Evolutionary conservation across 2,329 filamentous ascomycete genomes (phyloP).

Genomic region (Aspergillus sp.): DNA sequence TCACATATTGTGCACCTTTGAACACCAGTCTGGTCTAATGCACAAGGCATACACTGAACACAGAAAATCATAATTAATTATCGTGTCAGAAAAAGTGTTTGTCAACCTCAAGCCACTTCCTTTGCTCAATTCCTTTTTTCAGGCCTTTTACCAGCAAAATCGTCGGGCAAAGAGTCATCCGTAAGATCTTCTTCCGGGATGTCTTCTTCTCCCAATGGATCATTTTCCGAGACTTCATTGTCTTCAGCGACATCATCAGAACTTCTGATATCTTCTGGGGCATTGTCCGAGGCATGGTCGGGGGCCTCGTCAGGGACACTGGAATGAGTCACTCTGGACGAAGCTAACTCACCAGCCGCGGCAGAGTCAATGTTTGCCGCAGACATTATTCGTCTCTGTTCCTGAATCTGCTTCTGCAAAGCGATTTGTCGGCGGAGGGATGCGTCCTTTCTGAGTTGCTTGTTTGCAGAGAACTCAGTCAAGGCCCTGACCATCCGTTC

Average conservation of each 20-base stretch:
- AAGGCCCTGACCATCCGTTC: slow-evolving; percentile 62
- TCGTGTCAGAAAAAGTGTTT: too few relatives aligned
- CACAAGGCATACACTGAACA: too few relatives aligned
- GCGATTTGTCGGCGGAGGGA: slow-evolving; percentile 32
- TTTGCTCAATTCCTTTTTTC: too few relatives aligned
- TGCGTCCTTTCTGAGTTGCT: slow-evolving; percentile 33
- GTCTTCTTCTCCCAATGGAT: not conserved
- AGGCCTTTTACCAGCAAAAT: too few relatives aligned
- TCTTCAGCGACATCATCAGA: not conserved
- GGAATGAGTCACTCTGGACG: not conserved
- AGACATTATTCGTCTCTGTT: slow-evolving; percentile 20
- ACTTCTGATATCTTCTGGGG: not conserved
- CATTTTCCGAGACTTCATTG: not conserved
- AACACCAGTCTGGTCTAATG: too few relatives aligned
- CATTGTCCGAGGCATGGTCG: not conserved
- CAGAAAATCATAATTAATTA: too few relatives aligned
- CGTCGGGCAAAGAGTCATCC: too few relatives aligned
- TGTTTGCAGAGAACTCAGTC: slow-evolving; percentile 47
- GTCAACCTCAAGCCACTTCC: too few relatives aligned
- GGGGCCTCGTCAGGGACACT: not conserved
- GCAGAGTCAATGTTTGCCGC: slow-evolving; percentile 12
- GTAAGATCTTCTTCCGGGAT: too few relatives aligned
- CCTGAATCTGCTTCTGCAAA: slow-evolving; percentile 28
- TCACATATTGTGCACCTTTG: too few relatives aligned
- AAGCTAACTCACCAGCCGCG: not conserved